These are phyloP conservation scores for Tetragonia tetragonoides DNA, from an alignment of 148 eudicot species.

Conservation along the genomic window DNA sequence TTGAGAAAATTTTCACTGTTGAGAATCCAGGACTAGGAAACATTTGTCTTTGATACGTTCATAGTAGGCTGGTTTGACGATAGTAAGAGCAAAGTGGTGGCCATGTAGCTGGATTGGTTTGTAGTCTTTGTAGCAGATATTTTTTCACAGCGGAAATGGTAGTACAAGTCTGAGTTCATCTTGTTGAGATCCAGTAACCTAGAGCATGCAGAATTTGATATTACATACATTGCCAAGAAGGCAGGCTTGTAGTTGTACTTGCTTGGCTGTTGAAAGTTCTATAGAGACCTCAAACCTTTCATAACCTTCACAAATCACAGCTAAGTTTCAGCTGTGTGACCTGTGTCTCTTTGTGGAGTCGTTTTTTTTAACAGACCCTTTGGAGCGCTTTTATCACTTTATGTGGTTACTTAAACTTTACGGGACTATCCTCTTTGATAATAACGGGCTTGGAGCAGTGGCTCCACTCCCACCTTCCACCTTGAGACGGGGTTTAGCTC, in stretches of 20 bases:
- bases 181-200: not conserved
- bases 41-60: conserved; percentile 16
- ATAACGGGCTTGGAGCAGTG: no score
- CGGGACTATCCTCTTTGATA: no score
- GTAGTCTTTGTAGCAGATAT: conserved; percentile 2
- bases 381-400: no score
- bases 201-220: not conserved
- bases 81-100: not conserved
- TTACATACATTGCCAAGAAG: not conserved
- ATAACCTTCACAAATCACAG: no score
- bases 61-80: conserved; percentile 11
- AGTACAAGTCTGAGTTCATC: conserved; percentile 4
- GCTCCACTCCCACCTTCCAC: no score
- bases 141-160: conserved; percentile 16
- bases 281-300: no score
- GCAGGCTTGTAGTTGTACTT: not conserved
- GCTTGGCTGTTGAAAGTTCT: not conserved
- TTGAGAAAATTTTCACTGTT: not conserved
- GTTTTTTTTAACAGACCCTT: no score
- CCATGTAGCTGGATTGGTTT: conserved; percentile 5
- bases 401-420: no score
- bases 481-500: no score
- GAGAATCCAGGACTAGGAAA: conserved; percentile 14
- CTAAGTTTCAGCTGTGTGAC: no score
- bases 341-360: no score